A percentile compares a stretch with the other conserved stretches of the same genome.
Conservation (phyloP, 441 rosid genomes). For the Melastoma candidum region DNA sequence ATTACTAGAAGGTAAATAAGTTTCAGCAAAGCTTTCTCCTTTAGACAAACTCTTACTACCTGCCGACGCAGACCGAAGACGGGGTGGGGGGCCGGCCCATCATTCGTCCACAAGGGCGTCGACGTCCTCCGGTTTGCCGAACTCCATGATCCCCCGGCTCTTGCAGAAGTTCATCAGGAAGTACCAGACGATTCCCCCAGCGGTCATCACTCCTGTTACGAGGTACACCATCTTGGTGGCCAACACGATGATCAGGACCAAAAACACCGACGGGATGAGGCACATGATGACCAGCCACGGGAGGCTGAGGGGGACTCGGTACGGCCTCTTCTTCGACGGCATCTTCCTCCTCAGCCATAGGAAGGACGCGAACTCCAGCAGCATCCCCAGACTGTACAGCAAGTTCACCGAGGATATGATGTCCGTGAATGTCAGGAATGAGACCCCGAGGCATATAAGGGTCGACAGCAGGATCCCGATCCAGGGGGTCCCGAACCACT, state of each 20-base stretch:
- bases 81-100: too few relatives aligned
- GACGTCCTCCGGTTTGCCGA: too few relatives aligned
- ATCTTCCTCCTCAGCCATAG: conserved; percentile 33
- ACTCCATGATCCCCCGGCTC: too few relatives aligned
- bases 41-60: too few relatives aligned
- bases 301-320: conserved; percentile 23
- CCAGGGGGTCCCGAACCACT: conserved; percentile 34
- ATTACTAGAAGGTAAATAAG: too few relatives aligned
- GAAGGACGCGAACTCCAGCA: conserved; percentile 35
- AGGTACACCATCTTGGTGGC: conserved; percentile 17
- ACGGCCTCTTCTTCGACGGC: conserved; percentile 24
- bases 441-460: conserved; percentile 21
- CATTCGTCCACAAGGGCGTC: too few relatives aligned
- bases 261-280: conserved; percentile 28
- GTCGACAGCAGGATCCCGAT: conserved; percentile 28
- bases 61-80: too few relatives aligned
- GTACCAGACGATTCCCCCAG: conserved; percentile 20
- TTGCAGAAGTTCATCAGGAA: conserved; percentile 20
- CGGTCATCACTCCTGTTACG: conserved; percentile 15
- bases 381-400: conserved; percentile 37
- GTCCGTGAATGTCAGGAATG: conserved; percentile 23
- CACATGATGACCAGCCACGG: conserved; percentile 26
- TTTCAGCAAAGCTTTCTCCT: too few relatives aligned
- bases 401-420: conserved; percentile 30
- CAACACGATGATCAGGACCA: conserved; percentile 27